A percentile compares a stretch with the other conserved stretches of the same genome.
These are phyloP conservation scores for Paramecium caudatum DNA, from an alignment of 73 alveolate species.

Conservation along the genomic window DNA sequence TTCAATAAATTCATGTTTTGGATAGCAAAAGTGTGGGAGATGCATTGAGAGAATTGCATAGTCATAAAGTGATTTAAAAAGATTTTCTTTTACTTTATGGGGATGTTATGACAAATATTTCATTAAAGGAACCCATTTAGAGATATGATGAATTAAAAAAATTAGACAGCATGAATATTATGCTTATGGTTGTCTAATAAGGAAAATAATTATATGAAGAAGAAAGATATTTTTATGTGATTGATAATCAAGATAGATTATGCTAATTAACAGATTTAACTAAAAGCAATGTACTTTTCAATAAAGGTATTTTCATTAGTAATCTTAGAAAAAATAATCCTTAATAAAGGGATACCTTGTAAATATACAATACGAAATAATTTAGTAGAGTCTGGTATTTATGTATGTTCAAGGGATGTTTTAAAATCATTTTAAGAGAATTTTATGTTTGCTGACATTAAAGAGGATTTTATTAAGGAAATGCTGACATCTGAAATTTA, in stretches of 20 bases:
- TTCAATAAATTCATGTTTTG: constrained; percentile 11
- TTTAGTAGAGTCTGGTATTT: constrained; percentile 66
- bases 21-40: constrained; percentile 62
- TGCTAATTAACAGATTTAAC: constrained; percentile 24
- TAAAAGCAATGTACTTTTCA: constrained; percentile 17
- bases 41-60: constrained; percentile 71
- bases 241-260: constrained; percentile 42
- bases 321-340: constrained; percentile 30
- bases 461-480: constrained; percentile 71
- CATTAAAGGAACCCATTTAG: constrained; percentile 10
- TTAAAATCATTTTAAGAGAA: constrained; percentile 68
- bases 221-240: constrained; percentile 50
- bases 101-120: constrained; percentile 69
- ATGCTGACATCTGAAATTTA: constrained; percentile 66
- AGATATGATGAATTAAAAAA: constrained; percentile 58
- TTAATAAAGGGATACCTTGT: constrained; percentile 66
- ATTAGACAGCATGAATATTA: constrained; percentile 41
- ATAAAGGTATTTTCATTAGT: not conserved
- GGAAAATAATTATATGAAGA: constrained; percentile 61
- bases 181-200: constrained; percentile 56
- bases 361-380: constrained; percentile 30
- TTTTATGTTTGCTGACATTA: constrained; percentile 49
- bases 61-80: constrained; percentile 48
- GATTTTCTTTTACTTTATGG: constrained; percentile 72
- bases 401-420: constrained; percentile 71